phyloP scores from a whole-genome alignment of 2,329 filamentous ascomycete species.

The Cordyceps javanica region DNA sequence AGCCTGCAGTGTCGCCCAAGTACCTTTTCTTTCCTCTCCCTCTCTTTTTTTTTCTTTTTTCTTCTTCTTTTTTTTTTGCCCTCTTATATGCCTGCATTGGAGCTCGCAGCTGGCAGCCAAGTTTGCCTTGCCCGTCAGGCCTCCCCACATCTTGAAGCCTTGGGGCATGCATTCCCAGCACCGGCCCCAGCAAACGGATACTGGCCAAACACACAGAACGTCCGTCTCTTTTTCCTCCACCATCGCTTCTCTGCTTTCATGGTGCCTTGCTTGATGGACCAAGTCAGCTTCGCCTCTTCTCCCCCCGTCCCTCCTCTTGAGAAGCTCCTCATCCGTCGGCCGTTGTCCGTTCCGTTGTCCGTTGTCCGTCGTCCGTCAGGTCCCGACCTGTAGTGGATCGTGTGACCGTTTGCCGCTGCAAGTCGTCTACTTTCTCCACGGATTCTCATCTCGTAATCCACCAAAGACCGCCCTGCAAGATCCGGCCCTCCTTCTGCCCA shows the following conservation, averaged over 20 bases:
- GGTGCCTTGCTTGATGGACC: too few species aligned
- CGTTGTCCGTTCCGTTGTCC: too few species aligned
- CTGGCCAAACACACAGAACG: neutral
- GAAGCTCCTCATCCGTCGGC: too few species aligned
- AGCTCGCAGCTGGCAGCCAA: too few species aligned
- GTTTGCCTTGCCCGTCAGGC: too few species aligned
- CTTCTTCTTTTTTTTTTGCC: neutral
- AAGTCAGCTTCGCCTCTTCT: too few species aligned
- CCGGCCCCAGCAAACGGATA: neutral
- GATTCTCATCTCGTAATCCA: slow-evolving; percentile 8
- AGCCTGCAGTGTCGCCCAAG: neutral
- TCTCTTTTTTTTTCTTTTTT: too few species aligned
- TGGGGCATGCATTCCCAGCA: neutral
- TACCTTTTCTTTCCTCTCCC: too few species aligned
- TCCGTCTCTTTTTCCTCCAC: neutral
- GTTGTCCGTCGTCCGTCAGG: neutral
- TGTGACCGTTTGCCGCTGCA: neutral
- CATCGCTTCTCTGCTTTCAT: neutral
- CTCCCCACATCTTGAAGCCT: neutral
- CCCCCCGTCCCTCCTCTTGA: too few species aligned
- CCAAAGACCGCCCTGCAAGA: neutral
- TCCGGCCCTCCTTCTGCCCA: neutral
- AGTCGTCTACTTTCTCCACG: neutral
- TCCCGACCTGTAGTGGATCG: neutral
- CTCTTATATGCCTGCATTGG: too few species aligned